Conservation (phyloP, 192 early-diverging fungal species). For the Podila horticola region DNA sequence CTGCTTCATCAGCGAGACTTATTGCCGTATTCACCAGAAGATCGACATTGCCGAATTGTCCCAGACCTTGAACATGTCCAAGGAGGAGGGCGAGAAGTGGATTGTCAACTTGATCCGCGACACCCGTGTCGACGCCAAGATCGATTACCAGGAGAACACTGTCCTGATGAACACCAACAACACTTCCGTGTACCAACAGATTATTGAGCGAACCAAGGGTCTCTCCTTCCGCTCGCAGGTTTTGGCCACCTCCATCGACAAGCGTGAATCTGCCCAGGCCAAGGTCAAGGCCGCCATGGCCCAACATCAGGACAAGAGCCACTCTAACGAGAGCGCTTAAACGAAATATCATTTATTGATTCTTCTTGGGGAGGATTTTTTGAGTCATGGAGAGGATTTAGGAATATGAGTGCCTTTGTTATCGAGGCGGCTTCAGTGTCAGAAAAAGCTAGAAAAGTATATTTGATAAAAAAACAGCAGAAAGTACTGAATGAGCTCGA, state of each 20-base stretch:
- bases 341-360: neutral
- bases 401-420: too few relatives aligned
- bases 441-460: too few relatives aligned
- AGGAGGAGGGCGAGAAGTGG: constrained; percentile 96
- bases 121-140: constrained; percentile 96
- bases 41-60: constrained; percentile 89
- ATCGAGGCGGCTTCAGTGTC: too few relatives aligned
- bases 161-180: constrained; percentile 92
- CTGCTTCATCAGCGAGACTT: constrained; percentile 95
- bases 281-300: constrained; percentile 27
- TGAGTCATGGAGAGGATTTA: neutral
- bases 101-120: constrained; percentile 97
- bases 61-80: constrained; percentile 84
- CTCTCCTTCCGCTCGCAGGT: constrained; percentile 93
- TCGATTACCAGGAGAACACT: constrained; percentile 94
- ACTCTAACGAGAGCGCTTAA: constrained; percentile 14
- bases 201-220: constrained; percentile 94
- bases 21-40: constrained; percentile 97
- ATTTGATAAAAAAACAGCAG: too few relatives aligned
- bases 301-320: constrained; percentile 51
- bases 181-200: constrained; percentile 92
- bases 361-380: neutral
- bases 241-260: constrained; percentile 88
- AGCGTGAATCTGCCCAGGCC: constrained; percentile 71
- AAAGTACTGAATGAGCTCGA: too few relatives aligned